Base-by-base conservation (phyloP, 2,329 filamentous ascomycete species). In the Penicillium sp. region DNA sequence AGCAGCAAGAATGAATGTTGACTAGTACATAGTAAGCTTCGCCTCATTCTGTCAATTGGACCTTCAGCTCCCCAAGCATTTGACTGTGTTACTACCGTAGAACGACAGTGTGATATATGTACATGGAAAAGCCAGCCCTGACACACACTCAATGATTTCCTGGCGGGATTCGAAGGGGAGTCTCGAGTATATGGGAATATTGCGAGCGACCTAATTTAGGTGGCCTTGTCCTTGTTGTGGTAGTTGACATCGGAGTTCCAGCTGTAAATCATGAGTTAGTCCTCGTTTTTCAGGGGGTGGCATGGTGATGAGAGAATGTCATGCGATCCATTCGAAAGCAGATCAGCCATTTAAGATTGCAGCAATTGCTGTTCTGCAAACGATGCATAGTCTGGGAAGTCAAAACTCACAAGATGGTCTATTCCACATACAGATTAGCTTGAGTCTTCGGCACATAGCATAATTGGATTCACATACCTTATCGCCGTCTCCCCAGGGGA, bases 241-340 rank as follows among this genome's bases (percentile, higher is more conserved):
- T 96, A 93, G 87, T 97, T 97, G 83, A 97, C 92, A 59, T 83
- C 84, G 67, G 88, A 82, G 81, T 97, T 97, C 94, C 94, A 99
- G 89, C 89, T 91, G 70, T 64, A 21, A 17, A 63, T 52, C 35
- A 48, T 21, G 35, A 53, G 60, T 69, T 64, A 69, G 66, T 58
- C 47, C 27, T 47, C 10, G 21, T n/a, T 37, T 47, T 45, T 19
- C 15, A 15, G 25, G 6, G 4, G 25, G 17, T 15, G 46, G 31
- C 15, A 19, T 31, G 4, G 29, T 29, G 21, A 19, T 31, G 17
- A n/a, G 15, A 23, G 10, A n/a, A 9, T 25, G n/a, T 3, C 9
- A 38, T 23, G 13, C 9, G 2, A 27, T 38, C 47, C 21, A 10
- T 1, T 25, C 31, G 31, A 33, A 41, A 13, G 27, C 17, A 17